Conservation (phyloP, 345 rosid species). For the Rhizophora mangle region DNA sequence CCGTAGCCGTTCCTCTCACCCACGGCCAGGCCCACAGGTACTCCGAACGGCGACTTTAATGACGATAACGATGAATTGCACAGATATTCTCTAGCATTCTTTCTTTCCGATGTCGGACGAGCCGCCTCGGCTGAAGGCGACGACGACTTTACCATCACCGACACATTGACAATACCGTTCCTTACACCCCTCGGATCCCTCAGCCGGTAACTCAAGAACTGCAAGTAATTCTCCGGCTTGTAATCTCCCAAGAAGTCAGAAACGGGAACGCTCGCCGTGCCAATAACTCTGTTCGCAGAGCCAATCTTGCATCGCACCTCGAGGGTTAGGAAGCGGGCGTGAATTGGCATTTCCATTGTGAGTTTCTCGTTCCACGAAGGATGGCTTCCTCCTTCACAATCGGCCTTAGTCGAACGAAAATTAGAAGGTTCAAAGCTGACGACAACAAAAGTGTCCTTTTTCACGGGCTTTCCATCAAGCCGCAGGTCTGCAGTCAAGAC, state of each 20-base stretch:
- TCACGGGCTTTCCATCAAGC: constrained; percentile 37
- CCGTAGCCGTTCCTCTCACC: not conserved
- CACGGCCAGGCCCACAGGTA: not conserved
- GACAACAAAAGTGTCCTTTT: constrained; percentile 34
- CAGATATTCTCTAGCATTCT: too few species aligned
- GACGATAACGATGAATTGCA: not conserved
- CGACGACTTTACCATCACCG: constrained; percentile 35
- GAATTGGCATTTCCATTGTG: constrained; percentile 36
- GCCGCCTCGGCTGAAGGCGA: too few species aligned
- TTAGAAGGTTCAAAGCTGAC: constrained; percentile 29
- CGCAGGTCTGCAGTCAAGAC: constrained; percentile 53
- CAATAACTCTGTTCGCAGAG: constrained; percentile 34
- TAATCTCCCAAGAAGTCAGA: constrained; percentile 54
- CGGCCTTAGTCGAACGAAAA: constrained; percentile 13
- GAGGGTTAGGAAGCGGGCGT: constrained; percentile 31
- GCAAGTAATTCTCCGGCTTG: constrained; percentile 46
- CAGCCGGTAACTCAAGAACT: constrained; percentile 68
- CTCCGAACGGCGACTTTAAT: not conserved
- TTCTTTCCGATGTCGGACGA: too few species aligned
- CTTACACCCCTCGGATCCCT: constrained; percentile 40
- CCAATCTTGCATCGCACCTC: constrained; percentile 41
- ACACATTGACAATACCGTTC: constrained; percentile 60
- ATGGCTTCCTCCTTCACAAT: constrained; percentile 36
- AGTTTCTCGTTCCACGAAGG: constrained; percentile 63
- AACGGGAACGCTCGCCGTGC: constrained; percentile 46